These are phyloP conservation scores for Kockovaella imperatae DNA, from an alignment of 768 basidiomycete species.

Conservation along the genomic window DNA sequence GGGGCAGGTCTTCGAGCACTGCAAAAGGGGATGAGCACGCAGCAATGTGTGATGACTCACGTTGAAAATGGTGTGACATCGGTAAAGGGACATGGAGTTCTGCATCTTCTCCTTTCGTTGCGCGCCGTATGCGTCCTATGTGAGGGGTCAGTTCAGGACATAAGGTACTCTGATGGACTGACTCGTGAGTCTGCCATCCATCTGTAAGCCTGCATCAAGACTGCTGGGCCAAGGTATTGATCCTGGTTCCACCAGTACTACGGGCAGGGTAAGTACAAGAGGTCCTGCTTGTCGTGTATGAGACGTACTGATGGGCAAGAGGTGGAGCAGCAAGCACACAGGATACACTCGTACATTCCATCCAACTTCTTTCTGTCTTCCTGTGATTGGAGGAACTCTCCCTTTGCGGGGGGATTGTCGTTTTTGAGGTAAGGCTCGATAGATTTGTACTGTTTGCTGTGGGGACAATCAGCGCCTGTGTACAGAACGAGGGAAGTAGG, in stretches of 20 bases:
- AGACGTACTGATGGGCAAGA: slow-evolving; percentile 66
- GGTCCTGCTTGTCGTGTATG: slow-evolving; percentile 2
- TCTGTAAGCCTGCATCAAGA: slow-evolving; percentile 90
- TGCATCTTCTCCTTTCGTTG: slow-evolving; percentile 85
- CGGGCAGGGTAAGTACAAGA: not conserved
- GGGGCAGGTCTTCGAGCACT: slow-evolving; percentile 89
- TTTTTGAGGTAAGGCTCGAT: slow-evolving; percentile 95
- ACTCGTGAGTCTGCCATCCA: slow-evolving; percentile 98
- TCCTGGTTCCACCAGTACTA: slow-evolving; percentile 97
- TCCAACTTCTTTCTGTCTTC: slow-evolving; percentile 93
- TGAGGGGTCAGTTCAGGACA: not conserved
- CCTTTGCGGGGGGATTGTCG: slow-evolving; percentile 72
- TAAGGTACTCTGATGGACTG: slow-evolving; percentile 36
- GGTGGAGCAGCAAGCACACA: slow-evolving; percentile 80
- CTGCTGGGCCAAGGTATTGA: slow-evolving; percentile 94
- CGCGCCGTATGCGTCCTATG: slow-evolving; percentile 64
- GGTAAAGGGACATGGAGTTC: slow-evolving; percentile 92
- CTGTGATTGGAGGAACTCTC: slow-evolving; percentile 77
- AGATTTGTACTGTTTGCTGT: slow-evolving; percentile 92
- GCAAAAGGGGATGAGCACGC: slow-evolving; percentile 23
- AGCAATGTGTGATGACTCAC: too few relatives aligned
- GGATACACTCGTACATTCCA: slow-evolving; percentile 93
- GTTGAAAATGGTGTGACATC: slow-evolving; percentile 99
- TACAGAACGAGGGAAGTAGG: slow-evolving; percentile 38
- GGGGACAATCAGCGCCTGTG: slow-evolving; percentile 67